phyloP scores from a whole-genome alignment of 306 rosid species.

The Mucuna pruriens region DNA sequence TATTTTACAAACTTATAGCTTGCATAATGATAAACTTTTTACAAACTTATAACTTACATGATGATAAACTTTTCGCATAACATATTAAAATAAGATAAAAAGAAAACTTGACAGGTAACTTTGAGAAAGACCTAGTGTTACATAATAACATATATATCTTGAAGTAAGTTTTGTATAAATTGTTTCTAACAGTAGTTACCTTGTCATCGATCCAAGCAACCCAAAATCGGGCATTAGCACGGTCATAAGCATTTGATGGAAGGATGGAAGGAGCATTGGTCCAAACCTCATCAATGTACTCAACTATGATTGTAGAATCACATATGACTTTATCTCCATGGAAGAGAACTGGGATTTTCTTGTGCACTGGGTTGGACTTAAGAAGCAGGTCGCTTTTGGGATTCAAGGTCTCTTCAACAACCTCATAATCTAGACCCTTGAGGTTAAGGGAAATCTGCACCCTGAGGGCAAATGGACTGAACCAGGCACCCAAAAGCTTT shows the following conservation, averaged over 20 bases:
- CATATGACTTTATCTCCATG: conserved; percentile 50
- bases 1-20: too few species aligned
- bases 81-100: too few species aligned
- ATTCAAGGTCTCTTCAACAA: conserved; percentile 41
- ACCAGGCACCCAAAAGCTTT: conserved; percentile 50
- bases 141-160: too few species aligned
- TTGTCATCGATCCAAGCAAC: conserved; percentile 54
- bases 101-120: too few species aligned
- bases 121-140: too few species aligned
- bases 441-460: conserved; percentile 54
- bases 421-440: conserved; percentile 53
- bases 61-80: too few species aligned
- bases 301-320: conserved; percentile 64
- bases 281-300: conserved; percentile 67
- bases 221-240: conserved; percentile 62
- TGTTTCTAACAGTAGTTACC: too few species aligned
- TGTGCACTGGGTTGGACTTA: conserved; percentile 61
- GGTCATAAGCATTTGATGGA: conserved; percentile 58
- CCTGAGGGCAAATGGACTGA: conserved; percentile 54
- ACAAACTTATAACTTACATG: too few species aligned
- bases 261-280: conserved; percentile 52
- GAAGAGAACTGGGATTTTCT: conserved; percentile 67
- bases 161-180: too few species aligned
- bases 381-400: conserved; percentile 62
- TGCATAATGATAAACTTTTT: too few species aligned